phyloP scores from a whole-genome alignment of 106 monocot species.

The Allium sativum region DNA sequence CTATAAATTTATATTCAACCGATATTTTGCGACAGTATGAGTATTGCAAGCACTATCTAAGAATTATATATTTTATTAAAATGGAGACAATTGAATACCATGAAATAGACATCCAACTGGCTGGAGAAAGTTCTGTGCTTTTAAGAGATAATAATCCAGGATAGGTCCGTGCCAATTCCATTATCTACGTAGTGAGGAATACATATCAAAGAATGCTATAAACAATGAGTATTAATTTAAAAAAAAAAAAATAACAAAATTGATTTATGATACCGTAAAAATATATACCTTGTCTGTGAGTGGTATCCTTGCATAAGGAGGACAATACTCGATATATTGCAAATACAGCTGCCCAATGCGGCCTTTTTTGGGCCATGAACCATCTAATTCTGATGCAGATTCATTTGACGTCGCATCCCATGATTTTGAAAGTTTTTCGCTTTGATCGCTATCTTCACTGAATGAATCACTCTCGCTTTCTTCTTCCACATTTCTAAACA shows the following conservation, averaged over 20 bases:
- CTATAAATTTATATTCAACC: no score
- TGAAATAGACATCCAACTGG: conserved; percentile 88
- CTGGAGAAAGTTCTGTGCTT: conserved; percentile 69
- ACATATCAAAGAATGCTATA: background rate
- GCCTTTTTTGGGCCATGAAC: conserved; percentile 20
- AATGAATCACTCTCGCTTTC: conserved; percentile 34
- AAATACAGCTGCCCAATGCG: conserved; percentile 40
- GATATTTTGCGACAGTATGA: no score
- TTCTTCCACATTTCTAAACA: conserved; percentile 15
- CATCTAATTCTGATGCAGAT: conserved; percentile 10
- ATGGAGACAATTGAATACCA: conserved; percentile 33
- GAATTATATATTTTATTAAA: background rate
- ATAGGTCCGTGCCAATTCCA: conserved; percentile 31
- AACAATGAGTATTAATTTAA: no score
- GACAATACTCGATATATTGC: conserved; percentile 43
- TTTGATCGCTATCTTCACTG: conserved; percentile 50
- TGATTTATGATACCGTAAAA: background rate
- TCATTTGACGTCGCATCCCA: conserved; percentile 38
- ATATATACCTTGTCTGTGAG: conserved; percentile 47
- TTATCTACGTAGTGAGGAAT: conserved; percentile 19
- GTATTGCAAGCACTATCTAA: background rate
- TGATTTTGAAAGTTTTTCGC: conserved; percentile 41
- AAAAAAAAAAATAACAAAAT: no score
- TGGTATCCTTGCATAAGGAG: conserved; percentile 52
- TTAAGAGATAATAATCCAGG: conserved; percentile 54